phyloP scores from a whole-genome alignment of 78 protist species.

The Isochrysis galbana region DNA sequence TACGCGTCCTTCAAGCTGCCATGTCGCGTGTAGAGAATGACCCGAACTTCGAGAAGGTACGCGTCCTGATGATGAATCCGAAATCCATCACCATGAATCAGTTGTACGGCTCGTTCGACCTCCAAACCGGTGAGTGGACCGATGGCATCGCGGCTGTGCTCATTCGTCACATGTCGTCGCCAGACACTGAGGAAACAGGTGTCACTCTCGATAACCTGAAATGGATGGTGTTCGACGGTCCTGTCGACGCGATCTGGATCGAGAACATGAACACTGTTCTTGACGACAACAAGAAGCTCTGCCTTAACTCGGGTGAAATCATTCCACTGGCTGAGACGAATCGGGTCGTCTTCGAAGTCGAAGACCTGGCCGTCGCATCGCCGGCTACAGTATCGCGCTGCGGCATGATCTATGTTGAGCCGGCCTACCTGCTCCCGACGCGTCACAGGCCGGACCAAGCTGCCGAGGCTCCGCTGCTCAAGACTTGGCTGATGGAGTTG shows the following conservation, averaged over 20 bases:
- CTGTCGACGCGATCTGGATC: constrained; percentile 94
- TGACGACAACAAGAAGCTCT: constrained; percentile 94
- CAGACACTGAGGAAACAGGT: constrained; percentile 50
- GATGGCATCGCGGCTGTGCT: constrained; percentile 72
- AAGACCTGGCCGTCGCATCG: constrained; percentile 70
- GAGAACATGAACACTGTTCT: constrained; percentile 94
- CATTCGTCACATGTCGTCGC: constrained; percentile 36
- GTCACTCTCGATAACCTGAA: constrained; percentile 35
- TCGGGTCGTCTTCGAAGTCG: constrained; percentile 80
- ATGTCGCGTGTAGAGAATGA: background rate
- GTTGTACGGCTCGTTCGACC: constrained; percentile 78
- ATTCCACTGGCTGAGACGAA: constrained; percentile 69
- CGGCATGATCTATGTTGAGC: constrained; percentile 79
- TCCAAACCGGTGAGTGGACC: constrained; percentile 79
- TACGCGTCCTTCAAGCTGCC: background rate
- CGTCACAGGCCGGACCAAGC: background rate
- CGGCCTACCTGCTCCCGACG: background rate
- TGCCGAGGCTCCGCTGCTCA: background rate
- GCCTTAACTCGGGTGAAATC: constrained; percentile 86
- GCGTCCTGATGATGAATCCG: constrained; percentile 43
- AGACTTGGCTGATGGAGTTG: background rate
- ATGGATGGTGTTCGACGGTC: constrained; percentile 87
- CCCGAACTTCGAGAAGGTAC: background rate
- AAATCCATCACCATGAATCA: constrained; percentile 75
- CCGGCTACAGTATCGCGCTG: constrained; percentile 86